Evolutionary conservation across 2,329 filamentous ascomycete species (phyloP), one percentile per base, ranked within the genome.

Genomic region (Exophiala alcalophila): DNA sequence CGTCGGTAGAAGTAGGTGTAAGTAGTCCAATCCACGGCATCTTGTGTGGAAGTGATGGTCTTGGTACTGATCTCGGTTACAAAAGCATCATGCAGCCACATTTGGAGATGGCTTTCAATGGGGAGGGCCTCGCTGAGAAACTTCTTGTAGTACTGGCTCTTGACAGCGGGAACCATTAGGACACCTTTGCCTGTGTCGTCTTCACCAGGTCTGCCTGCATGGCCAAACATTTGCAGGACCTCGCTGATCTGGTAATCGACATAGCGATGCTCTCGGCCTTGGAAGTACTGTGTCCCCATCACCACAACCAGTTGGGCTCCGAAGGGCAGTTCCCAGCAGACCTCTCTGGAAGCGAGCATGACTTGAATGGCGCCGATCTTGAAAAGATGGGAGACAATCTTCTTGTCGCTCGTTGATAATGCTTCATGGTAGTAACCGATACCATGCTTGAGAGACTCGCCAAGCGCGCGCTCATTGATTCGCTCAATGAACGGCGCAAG

Each of bases 1-100:
- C 92, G 84, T 29, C 92, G 84, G 69, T 98, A 98, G 69, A 97
- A 96, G 70, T 95, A 98, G 8, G 91, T 96, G 63, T 96, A 97
- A 0, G 92, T 97, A 25, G 89, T 87, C 92, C 92, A 98, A 67
- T 95, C 94, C 55, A 98, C 90, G 8, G 91, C 92, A 68, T 97
- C 91, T 57, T 97, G 92, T 10, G 89, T 94, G 9, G 90, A 95
- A 58, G 88, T 81, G 48, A 98, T 92, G 64, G 90, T 94, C 72
- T 89, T 91, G 12, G 89, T 94, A 71, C 89, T 96, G 59, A 97
- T 89, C 66, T 98, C 92, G 0, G 91, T 90, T 30, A 98, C 91
- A 57, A 98, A 97, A 1, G 89, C 90, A 67, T 98, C 94, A 57
- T 94, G 88, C 23, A 98, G 74, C 65, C 89, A 95, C 42, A 86